Base-by-base conservation (phyloP, 2,329 filamentous ascomycete species). In the Talaromyces sp. region DNA sequence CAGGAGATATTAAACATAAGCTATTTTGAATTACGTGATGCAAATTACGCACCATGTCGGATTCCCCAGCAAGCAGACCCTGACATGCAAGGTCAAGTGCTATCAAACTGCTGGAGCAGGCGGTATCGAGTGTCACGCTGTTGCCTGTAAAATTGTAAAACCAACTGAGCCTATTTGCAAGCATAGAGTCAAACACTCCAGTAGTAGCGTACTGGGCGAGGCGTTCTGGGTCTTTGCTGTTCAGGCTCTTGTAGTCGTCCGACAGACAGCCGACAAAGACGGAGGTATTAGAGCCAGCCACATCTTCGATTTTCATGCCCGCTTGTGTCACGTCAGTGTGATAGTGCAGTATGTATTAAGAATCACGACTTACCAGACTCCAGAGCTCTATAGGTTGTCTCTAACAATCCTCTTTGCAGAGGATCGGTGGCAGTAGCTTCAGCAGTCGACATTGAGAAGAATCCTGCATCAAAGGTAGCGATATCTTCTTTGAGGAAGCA, bases 61-160 rank as follows among this genome's bases (percentile, higher is more conserved):
- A 64, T 27, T 70, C 67, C 3, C 67, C 68, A n/a, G 66, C 55
- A 49, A 63, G 61, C 1, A 73, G 49, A 59, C 60, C 66, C 32
- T 70, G 66, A 31, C 66, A 68, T 2, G 69, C 71, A 21, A 62
- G 41, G 63, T 73, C 68, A 2, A 73, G 53, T 9, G 69, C 69
- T 4, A 59, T 43, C 17, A 69, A 49, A 26, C 62, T 62, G 4
- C 67, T 60, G 4, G 67, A 68, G 58, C 70, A 70, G 0, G 66
- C 71, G 0, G 70, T 70, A 55, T 71, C 66, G 8, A 71, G 26
- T 11, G 64, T 69, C 24, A 71, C 58, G 31, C 61, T 66, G 2
- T 68, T 66, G 0, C 71, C 71, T 8, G 59, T 59, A 4, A 71
- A 58, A 55, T 73, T 66, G 35, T 64, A 73, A 41, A 66, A 67